Evolutionary conservation across 495 filamentous ascomycete genomes (phyloP).

Genomic region (Aspergillus cavernicola): DNA sequence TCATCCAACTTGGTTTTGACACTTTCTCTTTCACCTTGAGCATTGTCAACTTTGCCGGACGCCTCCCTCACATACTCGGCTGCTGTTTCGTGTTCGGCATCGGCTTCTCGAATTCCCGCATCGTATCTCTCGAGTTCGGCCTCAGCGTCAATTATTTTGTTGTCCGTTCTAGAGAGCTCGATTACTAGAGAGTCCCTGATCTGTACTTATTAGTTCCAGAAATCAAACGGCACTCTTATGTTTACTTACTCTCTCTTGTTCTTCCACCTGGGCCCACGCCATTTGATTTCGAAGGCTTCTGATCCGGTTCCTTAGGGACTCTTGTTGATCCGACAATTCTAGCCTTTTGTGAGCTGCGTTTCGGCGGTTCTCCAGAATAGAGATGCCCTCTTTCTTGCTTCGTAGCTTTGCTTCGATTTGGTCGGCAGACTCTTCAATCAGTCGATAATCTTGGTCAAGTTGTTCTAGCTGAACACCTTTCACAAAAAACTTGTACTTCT

Average conservation of each 20-base stretch:
- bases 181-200: constrained; percentile 29
- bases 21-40: constrained; percentile 36
- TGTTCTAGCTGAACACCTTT: constrained; percentile 92
- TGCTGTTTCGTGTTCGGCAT: constrained; percentile 48
- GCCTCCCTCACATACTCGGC: constrained; percentile 53
- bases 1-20: constrained; percentile 38
- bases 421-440: constrained; percentile 69
- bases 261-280: constrained; percentile 70
- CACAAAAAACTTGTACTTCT: constrained; percentile 97
- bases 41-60: constrained; percentile 43
- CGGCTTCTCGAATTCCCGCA: constrained; percentile 38
- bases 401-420: constrained; percentile 59
- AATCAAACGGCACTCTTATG: constrained; percentile 3
- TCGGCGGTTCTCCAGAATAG: constrained; percentile 40
- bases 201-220: constrained; percentile 15
- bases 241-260: constrained; percentile 42
- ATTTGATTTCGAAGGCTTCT: constrained; percentile 53
- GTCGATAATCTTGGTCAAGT: constrained; percentile 83
- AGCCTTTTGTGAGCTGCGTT: constrained; percentile 49
- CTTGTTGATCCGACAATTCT: constrained; percentile 55
- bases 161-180: constrained; percentile 34
- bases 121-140: constrained; percentile 38
- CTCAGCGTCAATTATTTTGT: constrained; percentile 39
- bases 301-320: constrained; percentile 50
- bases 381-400: constrained; percentile 45